Conservation (phyloP, 345 rosid species). For the Bruguiera sexangula region DNA sequence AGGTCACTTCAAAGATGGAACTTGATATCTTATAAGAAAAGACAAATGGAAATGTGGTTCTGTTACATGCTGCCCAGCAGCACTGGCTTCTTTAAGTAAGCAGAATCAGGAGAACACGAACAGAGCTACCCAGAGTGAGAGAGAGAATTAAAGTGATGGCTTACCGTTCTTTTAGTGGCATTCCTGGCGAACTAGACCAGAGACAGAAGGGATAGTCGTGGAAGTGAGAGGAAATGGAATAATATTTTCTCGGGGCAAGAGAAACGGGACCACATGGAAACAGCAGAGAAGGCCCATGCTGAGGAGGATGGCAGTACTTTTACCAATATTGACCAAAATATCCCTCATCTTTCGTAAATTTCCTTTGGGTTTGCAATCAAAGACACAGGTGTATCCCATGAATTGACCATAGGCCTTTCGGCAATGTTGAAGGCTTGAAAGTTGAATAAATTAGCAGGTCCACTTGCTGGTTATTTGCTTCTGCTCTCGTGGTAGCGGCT, state of each 20-base stretch:
- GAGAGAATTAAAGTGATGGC: conserved; percentile 21
- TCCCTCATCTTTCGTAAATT: background rate
- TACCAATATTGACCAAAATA: conserved; percentile 11
- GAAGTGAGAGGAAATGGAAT: conserved; percentile 9
- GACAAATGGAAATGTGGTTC: background rate
- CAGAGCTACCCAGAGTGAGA: background rate
- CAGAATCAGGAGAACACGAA: background rate
- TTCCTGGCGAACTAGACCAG: conserved; percentile 7
- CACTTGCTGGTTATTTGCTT: too few relatives aligned
- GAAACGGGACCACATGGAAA: conserved; percentile 10
- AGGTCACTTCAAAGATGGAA: background rate
- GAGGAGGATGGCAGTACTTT: background rate
- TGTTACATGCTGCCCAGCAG: conserved; percentile 10
- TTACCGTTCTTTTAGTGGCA: conserved; percentile 18
- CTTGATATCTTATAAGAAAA: background rate
- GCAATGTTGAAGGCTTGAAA: too few relatives aligned
- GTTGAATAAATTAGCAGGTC: too few relatives aligned
- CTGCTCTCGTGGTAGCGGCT: too few relatives aligned
- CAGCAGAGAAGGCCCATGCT: background rate
- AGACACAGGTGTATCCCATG: too few relatives aligned
- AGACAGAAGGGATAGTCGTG: conserved; percentile 12
- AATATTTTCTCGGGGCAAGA: background rate
- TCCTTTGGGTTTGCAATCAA: background rate
- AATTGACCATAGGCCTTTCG: too few relatives aligned
- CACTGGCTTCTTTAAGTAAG: conserved; percentile 17